Evolutionary conservation across 2,329 filamentous ascomycete genomes (phyloP), one percentile per base, ranked within the genome.

Genomic region (Aspergillus sp.): DNA sequence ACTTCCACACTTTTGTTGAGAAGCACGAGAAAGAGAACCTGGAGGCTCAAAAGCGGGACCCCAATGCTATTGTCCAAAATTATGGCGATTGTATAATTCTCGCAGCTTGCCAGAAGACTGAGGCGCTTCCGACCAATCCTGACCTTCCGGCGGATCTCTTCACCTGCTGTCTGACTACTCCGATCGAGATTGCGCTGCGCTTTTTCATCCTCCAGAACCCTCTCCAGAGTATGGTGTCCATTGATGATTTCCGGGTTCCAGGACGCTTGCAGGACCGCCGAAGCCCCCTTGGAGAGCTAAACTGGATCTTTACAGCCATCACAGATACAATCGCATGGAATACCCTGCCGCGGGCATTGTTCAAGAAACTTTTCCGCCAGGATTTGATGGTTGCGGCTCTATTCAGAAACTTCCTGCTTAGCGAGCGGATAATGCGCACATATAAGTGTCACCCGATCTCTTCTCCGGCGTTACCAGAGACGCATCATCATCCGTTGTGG

Each of bases 281-380:
- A 65, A 97, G 94, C 46, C 94, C 94, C 8, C 81, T 99, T 32
- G 94, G 94, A 56, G 94, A 99, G 74, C 79, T 99, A 13, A 99
- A 99, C 66, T 99, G 94, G 94, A 99, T 99, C 33, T 97, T 99
- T 67, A 99, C 94, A 0, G 94, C 94, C 50, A 97, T 99, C 59
- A 99, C 94, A 0, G 94, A 99, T 69, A 97, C 93, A 1, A 99
- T 99, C 64, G 94, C 94, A 0, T 99, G 94, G 94, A 97, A 95
- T 30, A 95, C 90, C 4, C 76, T 99, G 3, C 90, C 92, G 3
- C 87, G 93, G 43, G 84, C 91, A 17, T 77, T 96, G 10, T 99
- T 99, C 74, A 92, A 95, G 72, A 96, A 96, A 71, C 89, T 97
- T 54, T 99, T 99, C 72, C 80, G 94, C 40, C 94, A 99, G 70